Conservation (phyloP, 176 grass and related monocot genomes). For the Paspalum vaginatum region DNA sequence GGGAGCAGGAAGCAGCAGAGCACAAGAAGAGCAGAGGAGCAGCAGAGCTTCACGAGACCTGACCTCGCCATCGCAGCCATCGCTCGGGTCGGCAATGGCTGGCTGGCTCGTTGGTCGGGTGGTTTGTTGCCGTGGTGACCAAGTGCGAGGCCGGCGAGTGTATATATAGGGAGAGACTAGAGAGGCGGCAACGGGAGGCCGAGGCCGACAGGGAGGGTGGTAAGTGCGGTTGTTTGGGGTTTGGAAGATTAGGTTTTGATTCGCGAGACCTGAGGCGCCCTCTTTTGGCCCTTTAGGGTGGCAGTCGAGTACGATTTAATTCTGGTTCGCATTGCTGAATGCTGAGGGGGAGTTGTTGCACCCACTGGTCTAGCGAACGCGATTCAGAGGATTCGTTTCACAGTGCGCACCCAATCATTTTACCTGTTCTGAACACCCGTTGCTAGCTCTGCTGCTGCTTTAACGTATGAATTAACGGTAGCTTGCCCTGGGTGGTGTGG, state of each 20-base stretch:
- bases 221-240: conserved; percentile 61
- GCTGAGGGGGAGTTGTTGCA: conserved; percentile 53
- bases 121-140: conserved; percentile 34
- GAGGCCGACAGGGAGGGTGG: not conserved
- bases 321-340: not conserved
- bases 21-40: conserved; percentile 34
- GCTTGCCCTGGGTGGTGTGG: not conserved
- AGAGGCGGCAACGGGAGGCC: not conserved
- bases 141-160: not conserved
- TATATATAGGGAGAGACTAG: conserved; percentile 31
- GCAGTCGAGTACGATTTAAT: conserved; percentile 27
- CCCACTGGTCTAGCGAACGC: conserved; percentile 45
- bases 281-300: conserved; percentile 35
- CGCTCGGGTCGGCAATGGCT: conserved; percentile 13
- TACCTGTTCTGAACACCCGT: not conserved
- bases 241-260: conserved; percentile 82
- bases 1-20: conserved; percentile 44
- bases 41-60: conserved; percentile 26
- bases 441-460: not conserved
- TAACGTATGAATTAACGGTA: not conserved
- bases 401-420: not conserved
- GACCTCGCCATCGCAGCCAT: conserved; percentile 30
- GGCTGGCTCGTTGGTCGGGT: not conserved
- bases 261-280: not conserved
- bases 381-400: not conserved